Base-by-base conservation (phyloP, 2,329 filamentous ascomycete genomes). In the Aspergillus hortae region DNA sequence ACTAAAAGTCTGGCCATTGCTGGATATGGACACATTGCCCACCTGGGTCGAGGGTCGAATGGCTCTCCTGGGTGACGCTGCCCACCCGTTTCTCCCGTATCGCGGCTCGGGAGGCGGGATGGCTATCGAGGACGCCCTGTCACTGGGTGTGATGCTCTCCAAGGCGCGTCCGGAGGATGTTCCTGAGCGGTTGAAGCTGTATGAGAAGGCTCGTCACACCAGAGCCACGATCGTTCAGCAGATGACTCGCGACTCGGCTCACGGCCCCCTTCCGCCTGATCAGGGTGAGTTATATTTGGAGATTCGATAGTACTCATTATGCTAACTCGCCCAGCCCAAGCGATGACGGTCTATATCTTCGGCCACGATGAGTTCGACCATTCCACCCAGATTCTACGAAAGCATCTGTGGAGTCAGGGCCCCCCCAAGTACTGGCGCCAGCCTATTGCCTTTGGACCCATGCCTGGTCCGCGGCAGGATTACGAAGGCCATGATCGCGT, bases 51-150 rank as follows among this genome's bases (percentile, higher is more conserved):
- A 79, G 2, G 79, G 68, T 0, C 76, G 73, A 4, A 63, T 87
- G 15, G 83, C 77, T 1, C 65, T 88, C 0, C 66, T 89, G 0
- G 86, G 86, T 0, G 86, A 89, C 62, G 84, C 86, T 0, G 86
- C 84, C 0, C 86, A 89, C 63, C 84, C 86, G 0, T 87, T 88
- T 60, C 70, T 84, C 0, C 86, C 84, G 12, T 79, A 83, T 54
- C 81, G 84, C 67, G 83, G 79, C 0, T 83, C 86, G 62, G 85
- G 84, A 2, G 85, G 79, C 7, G 83, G 71, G 0, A 74, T 81
- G 51, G 86, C 86, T 0, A 87, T 89, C 41, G 86, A 89, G 62
- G 86, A 89, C 55, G 85, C 80, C 0, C 80, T 79, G 0, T 77
- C 83, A 0, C 63, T 89, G 0, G 77, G 75, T 0, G 77, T 80